A percentile compares a stretch with the other conserved stretches of the same genome.
Evolutionary conservation across 352 stramenopile genomes (phyloP).

Genomic region (Chrysophaeum taylorii): DNA sequence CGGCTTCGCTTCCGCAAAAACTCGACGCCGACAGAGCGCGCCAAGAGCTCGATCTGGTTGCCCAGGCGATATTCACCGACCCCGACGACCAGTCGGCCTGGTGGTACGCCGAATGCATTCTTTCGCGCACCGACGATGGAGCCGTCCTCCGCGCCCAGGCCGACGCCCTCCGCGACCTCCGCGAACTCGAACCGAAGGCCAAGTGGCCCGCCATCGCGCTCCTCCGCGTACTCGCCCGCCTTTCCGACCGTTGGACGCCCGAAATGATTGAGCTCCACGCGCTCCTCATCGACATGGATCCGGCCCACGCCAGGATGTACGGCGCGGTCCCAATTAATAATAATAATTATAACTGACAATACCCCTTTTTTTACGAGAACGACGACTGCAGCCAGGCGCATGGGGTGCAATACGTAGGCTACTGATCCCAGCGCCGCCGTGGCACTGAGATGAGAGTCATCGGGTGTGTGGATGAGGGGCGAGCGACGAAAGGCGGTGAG

Average conservation of each 20-base stretch:
- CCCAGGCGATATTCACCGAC: slow-evolving; percentile 94
- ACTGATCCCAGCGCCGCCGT: too few species aligned
- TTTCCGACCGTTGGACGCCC: too few species aligned
- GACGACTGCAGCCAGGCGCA: too few species aligned
- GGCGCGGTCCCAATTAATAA: too few species aligned
- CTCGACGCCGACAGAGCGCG: slow-evolving; percentile 23
- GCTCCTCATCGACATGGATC: slow-evolving; percentile 42
- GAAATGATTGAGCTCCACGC: slow-evolving; percentile 37
- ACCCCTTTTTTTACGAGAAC: too few species aligned
- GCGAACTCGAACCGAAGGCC: slow-evolving; percentile 32
- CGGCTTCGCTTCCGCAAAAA: too few species aligned
- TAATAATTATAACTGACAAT: too few species aligned
- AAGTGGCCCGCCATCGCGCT: slow-evolving; percentile 46
- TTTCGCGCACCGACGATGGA: slow-evolving; percentile 58
- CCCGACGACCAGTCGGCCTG: slow-evolving; percentile 94
- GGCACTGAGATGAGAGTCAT: too few species aligned
- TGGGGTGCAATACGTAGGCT: too few species aligned
- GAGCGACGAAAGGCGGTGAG: too few species aligned
- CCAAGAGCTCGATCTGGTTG: slow-evolving; percentile 51
- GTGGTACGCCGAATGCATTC: slow-evolving; percentile 92
- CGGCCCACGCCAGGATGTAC: slow-evolving; percentile 53
- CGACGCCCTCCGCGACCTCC: neutral
- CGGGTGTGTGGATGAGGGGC: too few species aligned
- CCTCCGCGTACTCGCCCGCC: slow-evolving; percentile 26
- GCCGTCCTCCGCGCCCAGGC: neutral